Evolutionary conservation across 2,329 filamentous ascomycete genomes (phyloP), one percentile per base, ranked within the genome.

Genomic region (Talaromyces sp.): DNA sequence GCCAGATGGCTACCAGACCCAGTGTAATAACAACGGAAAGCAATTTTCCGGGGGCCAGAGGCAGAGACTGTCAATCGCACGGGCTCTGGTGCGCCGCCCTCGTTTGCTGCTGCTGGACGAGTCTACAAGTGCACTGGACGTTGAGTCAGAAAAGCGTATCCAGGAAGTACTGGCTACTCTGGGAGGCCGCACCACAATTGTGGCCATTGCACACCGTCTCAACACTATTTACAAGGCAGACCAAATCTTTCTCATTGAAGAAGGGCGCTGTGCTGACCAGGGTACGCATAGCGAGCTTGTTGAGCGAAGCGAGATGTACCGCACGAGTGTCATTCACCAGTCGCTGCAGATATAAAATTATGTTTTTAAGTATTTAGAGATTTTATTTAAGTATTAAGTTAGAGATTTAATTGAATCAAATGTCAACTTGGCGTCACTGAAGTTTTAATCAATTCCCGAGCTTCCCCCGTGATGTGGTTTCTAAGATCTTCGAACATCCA

Each of bases 1-100:
- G 17, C 86, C 87, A 0, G 75, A 87, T 14, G 86, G 86, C 0
- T 90, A 90, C 68, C 75, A 87, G 13, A 90, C 87, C 0, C 60
- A 77, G n/a, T 75, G 84, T 80, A 84, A 81, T 57, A 83, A 81
- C 41, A 81, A 83, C 58, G 84, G 84, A 1, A 78, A 78, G 10
- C 78, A 79, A 1, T 74, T 86, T 8, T 83, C 80, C 0, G 84
- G 84, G 5, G 84, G 85, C 0, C 84, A 87, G 68, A 79, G 80
- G 7, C 85, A 87, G 66, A 75, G 84, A 10, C 68, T 87, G 24
- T 80, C 82, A 0, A 85, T 87, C 59, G 84, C 84, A 0, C 75
- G 84, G 5, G 84, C 84, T 1, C 72, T 86, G 0, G 78, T 84
- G 0, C 76, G 84, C 0, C 77, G 80, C 31, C 84, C 84, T 0